A percentile compares a stretch with the other conserved stretches of the same genome.
Evolutionary conservation across 2,329 filamentous ascomycete genomes (phyloP).

Genomic region (Fusarium verrucosum): DNA sequence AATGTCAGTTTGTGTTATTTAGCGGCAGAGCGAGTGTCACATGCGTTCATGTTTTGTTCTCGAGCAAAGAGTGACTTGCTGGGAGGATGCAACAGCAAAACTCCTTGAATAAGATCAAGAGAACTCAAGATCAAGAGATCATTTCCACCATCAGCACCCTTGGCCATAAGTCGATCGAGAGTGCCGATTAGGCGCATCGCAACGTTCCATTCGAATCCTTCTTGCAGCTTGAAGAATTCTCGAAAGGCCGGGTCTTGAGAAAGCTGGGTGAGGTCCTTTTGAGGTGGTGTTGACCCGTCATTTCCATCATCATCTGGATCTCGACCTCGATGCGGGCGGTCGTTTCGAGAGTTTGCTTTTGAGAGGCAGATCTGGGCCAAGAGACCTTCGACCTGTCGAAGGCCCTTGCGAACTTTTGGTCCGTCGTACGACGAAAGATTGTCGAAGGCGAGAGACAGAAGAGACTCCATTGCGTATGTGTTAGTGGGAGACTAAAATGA

Average conservation of each 20-base stretch:
- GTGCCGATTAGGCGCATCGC: conserved; percentile 85
- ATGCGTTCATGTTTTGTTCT: conserved; percentile 92
- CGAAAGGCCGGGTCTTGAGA: conserved; percentile 87
- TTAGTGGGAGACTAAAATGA: conserved; percentile 12
- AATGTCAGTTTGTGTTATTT: conserved; percentile 18
- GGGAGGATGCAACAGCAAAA: conserved; percentile 87
- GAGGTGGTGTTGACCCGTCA: conserved; percentile 55
- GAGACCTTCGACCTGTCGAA: conserved; percentile 92
- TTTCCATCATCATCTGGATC: conserved; percentile 48
- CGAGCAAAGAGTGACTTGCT: conserved; percentile 87
- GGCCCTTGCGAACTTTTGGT: conserved; percentile 88
- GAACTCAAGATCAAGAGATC: conserved; percentile 89
- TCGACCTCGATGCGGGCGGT: conserved; percentile 27
- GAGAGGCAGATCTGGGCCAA: conserved; percentile 94
- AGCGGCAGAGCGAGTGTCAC: conserved; percentile 41
- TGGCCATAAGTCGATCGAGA: conserved; percentile 85
- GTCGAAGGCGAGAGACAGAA: conserved; percentile 93
- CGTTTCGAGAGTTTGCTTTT: conserved; percentile 56
- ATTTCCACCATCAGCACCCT: conserved; percentile 82
- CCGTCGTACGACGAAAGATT: conserved; percentile 94
- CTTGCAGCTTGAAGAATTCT: conserved; percentile 96
- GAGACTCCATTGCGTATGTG: conserved; percentile 76
- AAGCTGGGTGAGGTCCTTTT: conserved; percentile 74
- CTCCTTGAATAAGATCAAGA: conserved; percentile 88
- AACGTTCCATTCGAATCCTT: conserved; percentile 98